Base-by-base conservation (phyloP, 345 rosid species). In the Zanthoxylum bungeanum region DNA sequence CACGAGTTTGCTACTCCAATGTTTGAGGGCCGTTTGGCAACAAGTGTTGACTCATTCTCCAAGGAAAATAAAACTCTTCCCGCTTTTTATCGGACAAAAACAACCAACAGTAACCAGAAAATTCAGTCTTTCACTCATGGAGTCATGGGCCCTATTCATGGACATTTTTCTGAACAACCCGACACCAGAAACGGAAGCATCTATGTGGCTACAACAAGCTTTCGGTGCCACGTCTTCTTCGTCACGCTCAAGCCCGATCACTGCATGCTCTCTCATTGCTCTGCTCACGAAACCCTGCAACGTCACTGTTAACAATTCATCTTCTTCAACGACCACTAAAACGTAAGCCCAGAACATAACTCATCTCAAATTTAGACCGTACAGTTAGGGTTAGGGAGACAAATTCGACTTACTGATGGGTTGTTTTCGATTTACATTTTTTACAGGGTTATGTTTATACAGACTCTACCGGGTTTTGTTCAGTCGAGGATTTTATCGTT, bases 151-250 rank as follows among this genome's bases (percentile, higher is more conserved):
- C 50, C 91, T 91, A 1, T 84, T 91, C 56, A 75, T 91, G 60
- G 77, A 86, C 75, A 83, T 89, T 57, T 85, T 93, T 76, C 73
- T 83, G 55, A 85, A 79, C 68, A 79, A 80, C 50, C 85, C 80
- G 27, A 84, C 89, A 4, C 89, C 98, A 19, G 97, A 91, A 70
- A 69, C 83, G 49, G 85, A 91, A 73, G 98, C 95, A 6, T 86
- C 94, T 39, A 79, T 84, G 37, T 89, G 91, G 95, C 52, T 93
- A 25, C 83, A 86, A 6, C 78, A 77, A 27, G 81, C 88, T 24
- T 86, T 85, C 63, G 66, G 42, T 67, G 76, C 77, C 31, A 72
- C 77, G 2, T 73, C 81, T 0, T 70, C 82, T 2, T 66, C 82
- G n/a, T 46, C 82, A 2, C 33, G 72, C 27, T 42, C 80, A 37